Evolutionary conservation across 78 protist genomes (phyloP).

Genomic region (Dictyostelium firmibasis): DNA sequence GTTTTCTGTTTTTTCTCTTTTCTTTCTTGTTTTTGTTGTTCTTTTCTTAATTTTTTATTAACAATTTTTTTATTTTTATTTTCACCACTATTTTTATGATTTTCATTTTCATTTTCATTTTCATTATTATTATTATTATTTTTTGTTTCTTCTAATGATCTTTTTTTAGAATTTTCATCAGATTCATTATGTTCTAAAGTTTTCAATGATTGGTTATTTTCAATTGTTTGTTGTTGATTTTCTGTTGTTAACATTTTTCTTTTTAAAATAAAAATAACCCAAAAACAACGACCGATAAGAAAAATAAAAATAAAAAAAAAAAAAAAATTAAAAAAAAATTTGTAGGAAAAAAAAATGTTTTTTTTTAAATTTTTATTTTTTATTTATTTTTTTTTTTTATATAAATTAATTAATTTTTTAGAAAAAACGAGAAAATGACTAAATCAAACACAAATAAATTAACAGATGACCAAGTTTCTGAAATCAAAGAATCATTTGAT

Average conservation of each 20-base stretch:
- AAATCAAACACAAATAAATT: not conserved
- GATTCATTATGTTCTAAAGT: not conserved
- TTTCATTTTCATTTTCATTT: not conserved
- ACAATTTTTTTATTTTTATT: not conserved
- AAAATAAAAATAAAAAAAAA: not conserved
- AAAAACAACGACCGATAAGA: too few species aligned
- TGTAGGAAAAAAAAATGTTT: not conserved
- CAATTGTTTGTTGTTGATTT: not conserved
- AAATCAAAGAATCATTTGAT: conserved; percentile 59
- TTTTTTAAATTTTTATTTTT: not conserved
- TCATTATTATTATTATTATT: not conserved
- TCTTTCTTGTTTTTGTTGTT: not conserved
- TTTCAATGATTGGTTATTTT: not conserved
- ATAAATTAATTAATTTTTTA: not conserved
- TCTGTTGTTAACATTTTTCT: not conserved
- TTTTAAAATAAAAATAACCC: not conserved
- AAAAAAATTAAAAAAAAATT: not conserved
- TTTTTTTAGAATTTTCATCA: not conserved
- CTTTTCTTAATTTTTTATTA: not conserved
- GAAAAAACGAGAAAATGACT: not conserved
- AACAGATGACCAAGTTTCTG: conserved; percentile 27
- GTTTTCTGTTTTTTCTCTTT: not conserved
- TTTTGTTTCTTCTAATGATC: not conserved
- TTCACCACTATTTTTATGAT: too few species aligned
- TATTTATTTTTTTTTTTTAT: too few species aligned